Evolutionary conservation across 345 rosid species (phyloP).

Genomic region (Tarenaya hassleriana): DNA sequence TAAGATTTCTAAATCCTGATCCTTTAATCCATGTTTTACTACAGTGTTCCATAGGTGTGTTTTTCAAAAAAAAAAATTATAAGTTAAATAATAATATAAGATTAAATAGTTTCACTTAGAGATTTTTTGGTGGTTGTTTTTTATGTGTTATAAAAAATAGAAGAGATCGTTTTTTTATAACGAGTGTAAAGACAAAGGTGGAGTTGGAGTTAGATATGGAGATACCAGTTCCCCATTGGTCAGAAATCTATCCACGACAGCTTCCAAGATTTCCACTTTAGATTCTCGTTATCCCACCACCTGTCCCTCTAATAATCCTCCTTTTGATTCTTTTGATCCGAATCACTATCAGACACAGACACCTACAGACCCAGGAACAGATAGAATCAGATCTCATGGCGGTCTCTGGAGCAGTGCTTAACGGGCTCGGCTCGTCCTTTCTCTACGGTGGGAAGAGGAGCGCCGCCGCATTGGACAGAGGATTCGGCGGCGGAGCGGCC

Average conservation of each 20-base stretch:
- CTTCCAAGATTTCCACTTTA: slow-evolving; percentile 37
- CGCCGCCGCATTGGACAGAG: slow-evolving; percentile 33
- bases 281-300: slow-evolving; percentile 65
- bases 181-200: slow-evolving; percentile 9
- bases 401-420: slow-evolving; percentile 63
- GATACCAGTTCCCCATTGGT: slow-evolving; percentile 53
- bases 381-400: slow-evolving; percentile 46
- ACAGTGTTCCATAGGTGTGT: too few species aligned
- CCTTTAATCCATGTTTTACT: too few species aligned
- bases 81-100: too few species aligned
- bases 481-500: slow-evolving; percentile 20
- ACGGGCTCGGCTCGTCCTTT: slow-evolving; percentile 78
- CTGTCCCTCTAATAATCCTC: slow-evolving; percentile 38
- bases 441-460: slow-evolving; percentile 45
- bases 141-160: too few species aligned
- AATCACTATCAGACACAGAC: slow-evolving; percentile 5
- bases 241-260: slow-evolving; percentile 58
- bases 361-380: too few species aligned
- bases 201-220: slow-evolving; percentile 46
- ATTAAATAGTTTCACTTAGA: too few species aligned
- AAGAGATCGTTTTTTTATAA: too few species aligned
- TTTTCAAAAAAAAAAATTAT: too few species aligned
- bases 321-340: slow-evolving; percentile 22
- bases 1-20: too few species aligned
- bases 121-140: too few species aligned